Evolutionary conservation across 2,329 filamentous ascomycete genomes (phyloP).

Genomic region (Aspergillus calidoustus): DNA sequence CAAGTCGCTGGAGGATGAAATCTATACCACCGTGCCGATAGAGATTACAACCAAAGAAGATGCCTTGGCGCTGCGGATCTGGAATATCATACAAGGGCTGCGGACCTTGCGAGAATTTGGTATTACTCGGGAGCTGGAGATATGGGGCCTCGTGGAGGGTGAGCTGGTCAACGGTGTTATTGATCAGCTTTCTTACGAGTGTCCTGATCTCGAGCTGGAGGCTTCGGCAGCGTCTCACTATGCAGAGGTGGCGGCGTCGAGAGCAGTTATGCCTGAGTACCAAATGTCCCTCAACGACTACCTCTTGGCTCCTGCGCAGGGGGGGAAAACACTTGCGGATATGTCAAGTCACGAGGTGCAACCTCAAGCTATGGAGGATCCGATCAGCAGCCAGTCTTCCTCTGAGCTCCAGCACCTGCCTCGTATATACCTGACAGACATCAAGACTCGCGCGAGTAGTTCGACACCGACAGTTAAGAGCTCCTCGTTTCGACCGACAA

Average conservation of each 20-base stretch:
- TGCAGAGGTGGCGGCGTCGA: constrained; percentile 41
- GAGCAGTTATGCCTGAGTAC: constrained; percentile 45
- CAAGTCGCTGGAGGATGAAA: constrained; percentile 79
- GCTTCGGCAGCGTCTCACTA: constrained; percentile 56
- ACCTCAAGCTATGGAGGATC: constrained; percentile 15
- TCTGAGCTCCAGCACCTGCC: constrained; percentile 32
- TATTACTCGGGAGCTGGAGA: constrained; percentile 74
- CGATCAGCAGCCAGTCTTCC: constrained; percentile 22
- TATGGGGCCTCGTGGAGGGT: constrained; percentile 84
- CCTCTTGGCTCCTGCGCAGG: constrained; percentile 43
- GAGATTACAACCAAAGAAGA: constrained; percentile 78
- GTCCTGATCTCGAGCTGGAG: constrained; percentile 74
- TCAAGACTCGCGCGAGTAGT: constrained; percentile 77
- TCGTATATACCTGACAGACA: constrained; percentile 77
- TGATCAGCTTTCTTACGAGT: constrained; percentile 78
- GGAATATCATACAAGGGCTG: constrained; percentile 89
- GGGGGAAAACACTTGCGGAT: constrained; percentile 42
- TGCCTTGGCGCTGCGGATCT: constrained; percentile 77
- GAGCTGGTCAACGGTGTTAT: constrained; percentile 88
- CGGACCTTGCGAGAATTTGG: constrained; percentile 73
- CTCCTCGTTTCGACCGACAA: constrained; percentile 71
- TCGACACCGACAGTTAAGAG: constrained; percentile 64
- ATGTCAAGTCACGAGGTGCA: constrained; percentile 26
- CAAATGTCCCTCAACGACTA: constrained; percentile 53
- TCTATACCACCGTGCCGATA: constrained; percentile 76